phyloP scores from a whole-genome alignment of 306 rosid species.

The Carpinus fangiana region DNA sequence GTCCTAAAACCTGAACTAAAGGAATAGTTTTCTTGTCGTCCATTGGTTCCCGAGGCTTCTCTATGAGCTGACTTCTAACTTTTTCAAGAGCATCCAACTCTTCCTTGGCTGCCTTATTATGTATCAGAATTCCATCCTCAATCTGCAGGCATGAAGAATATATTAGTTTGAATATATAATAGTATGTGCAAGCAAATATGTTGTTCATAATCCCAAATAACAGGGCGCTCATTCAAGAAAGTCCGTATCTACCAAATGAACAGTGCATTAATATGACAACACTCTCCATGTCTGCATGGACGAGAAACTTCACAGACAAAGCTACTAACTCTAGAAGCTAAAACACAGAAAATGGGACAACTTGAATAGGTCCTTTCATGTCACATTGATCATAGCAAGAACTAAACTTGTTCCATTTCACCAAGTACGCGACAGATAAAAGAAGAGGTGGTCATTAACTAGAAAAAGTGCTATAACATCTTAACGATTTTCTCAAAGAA shows the following conservation, averaged over 20 bases:
- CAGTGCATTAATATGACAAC: neutral
- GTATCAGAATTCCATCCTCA: constrained; percentile 31
- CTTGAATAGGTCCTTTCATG: neutral
- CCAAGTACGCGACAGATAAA: neutral
- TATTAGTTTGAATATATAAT: neutral
- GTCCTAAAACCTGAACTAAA: constrained; percentile 32
- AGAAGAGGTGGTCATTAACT: neutral
- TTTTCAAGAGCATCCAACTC: constrained; percentile 44
- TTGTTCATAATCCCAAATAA: neutral
- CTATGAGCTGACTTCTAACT: constrained; percentile 31
- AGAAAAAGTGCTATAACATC: neutral
- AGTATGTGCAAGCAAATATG: neutral
- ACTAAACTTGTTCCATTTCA: neutral
- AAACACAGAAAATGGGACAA: neutral
- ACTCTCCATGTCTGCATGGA: neutral
- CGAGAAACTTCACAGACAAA: neutral
- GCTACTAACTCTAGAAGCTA: neutral
- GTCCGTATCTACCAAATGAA: constrained; percentile 1
- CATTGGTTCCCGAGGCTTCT: constrained; percentile 36
- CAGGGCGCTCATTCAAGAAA: neutral
- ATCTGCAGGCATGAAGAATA: constrained; percentile 36
- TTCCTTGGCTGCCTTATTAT: constrained; percentile 40
- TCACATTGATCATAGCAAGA: neutral
- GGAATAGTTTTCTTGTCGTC: constrained; percentile 40
- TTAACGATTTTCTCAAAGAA: constrained; percentile 12